Percentiles rank a stretch among this genome's conserved stretches.
phyloP scores from a whole-genome alignment of 1,139 yeast species.

The Pichia norvegensis region DNA sequence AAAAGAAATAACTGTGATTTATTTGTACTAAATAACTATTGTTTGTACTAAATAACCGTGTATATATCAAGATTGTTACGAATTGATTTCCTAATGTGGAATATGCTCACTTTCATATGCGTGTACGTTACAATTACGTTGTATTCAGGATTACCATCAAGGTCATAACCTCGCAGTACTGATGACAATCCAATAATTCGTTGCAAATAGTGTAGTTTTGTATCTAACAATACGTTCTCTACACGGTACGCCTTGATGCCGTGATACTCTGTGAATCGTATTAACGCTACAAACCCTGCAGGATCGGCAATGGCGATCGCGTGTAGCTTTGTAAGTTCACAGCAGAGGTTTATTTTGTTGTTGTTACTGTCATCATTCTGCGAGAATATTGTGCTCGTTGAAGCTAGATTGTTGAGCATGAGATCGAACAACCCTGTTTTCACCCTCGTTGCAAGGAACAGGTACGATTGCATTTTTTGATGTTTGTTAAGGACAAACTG shows the following conservation, averaged over 20 bases:
- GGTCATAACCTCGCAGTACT: constrained; percentile 1
- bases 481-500: background rate
- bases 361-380: too few species aligned
- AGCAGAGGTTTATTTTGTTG: too few species aligned
- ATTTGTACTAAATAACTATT: too few species aligned
- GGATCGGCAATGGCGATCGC: constrained; percentile 51
- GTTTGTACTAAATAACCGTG: background rate
- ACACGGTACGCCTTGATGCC: constrained; percentile 57
- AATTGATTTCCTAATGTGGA: background rate
- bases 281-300: constrained; percentile 49
- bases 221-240: constrained; percentile 47
- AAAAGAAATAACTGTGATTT: background rate
- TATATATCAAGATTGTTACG: background rate
- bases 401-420: background rate
- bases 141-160: constrained; percentile 5
- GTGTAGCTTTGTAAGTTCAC: constrained; percentile 28
- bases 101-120: background rate
- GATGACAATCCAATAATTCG: constrained; percentile 22
- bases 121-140: constrained; percentile 15
- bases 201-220: too few species aligned
- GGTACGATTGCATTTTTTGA: background rate
- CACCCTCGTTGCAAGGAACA: background rate
- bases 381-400: background rate
- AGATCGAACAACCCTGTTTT: background rate
- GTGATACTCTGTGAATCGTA: constrained; percentile 48